phyloP scores from a whole-genome alignment of 2,329 filamentous ascomycete genomes.

The Aspergillus transmontanensis region DNA sequence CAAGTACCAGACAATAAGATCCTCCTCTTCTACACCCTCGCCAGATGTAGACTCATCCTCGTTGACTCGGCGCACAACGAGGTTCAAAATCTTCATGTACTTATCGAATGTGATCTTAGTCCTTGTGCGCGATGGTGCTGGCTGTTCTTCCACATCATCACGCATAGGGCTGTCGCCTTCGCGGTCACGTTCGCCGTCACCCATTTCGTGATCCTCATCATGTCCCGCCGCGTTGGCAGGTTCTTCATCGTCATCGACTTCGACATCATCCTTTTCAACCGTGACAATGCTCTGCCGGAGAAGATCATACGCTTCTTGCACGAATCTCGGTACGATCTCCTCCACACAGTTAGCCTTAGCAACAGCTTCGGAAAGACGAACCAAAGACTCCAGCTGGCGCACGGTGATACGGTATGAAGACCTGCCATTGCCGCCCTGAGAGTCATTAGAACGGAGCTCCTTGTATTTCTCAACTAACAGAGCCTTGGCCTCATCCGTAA shows the following conservation, averaged over 20 bases:
- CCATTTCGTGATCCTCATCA: conserved; percentile 55
- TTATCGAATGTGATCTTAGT: conserved; percentile 95
- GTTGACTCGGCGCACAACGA: conserved; percentile 79
- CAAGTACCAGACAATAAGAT: conserved; percentile 84
- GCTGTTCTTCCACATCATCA: conserved; percentile 51
- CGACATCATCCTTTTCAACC: conserved; percentile 95
- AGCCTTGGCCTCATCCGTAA: conserved; percentile 82
- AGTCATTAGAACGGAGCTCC: conserved; percentile 88
- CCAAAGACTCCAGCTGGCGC: conserved; percentile 91
- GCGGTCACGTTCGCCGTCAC: conserved; percentile 41
- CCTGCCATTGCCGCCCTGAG: conserved; percentile 87
- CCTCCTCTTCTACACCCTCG: conserved; percentile 83
- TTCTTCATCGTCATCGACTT: conserved; percentile 77
- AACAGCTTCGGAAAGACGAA: conserved; percentile 94
- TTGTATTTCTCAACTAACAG: conserved; percentile 92
- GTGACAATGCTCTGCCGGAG: conserved; percentile 94
- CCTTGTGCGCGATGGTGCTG: conserved; percentile 41
- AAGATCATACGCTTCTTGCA: conserved; percentile 88
- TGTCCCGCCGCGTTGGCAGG: conserved; percentile 49
- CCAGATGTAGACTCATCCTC: conserved; percentile 75
- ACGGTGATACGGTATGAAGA: conserved; percentile 98
- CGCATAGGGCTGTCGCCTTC: conserved; percentile 58
- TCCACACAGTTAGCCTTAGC: conserved; percentile 96
- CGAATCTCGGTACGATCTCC: conserved; percentile 81
- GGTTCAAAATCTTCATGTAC: conserved; percentile 86